Percentiles rank a stretch among this genome's conserved stretches.
These are phyloP conservation scores for Metroxylon sagu DNA, from an alignment of 176 grass and related monocot genomes.

Conservation along the genomic window DNA sequence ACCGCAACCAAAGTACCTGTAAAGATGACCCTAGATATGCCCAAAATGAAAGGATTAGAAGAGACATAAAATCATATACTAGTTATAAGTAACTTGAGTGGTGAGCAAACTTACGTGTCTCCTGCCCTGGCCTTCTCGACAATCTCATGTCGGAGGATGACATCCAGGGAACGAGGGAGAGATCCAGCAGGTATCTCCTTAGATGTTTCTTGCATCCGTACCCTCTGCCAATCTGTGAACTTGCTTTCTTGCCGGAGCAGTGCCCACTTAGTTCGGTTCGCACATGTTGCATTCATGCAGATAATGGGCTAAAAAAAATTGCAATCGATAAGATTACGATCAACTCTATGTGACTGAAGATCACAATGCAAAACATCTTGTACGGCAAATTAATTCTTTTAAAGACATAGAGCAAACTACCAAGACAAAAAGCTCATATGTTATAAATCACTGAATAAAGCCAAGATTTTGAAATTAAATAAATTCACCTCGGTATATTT, in stretches of 20 bases:
- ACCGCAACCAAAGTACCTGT: slow-evolving; percentile 82
- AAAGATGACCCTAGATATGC: slow-evolving; percentile 59
- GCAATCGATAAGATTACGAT: neutral
- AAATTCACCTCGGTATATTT: slow-evolving; percentile 77
- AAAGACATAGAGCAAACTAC: too few relatives aligned
- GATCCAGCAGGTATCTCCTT: slow-evolving; percentile 94
- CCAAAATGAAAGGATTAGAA: neutral
- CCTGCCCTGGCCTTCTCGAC: slow-evolving; percentile 98
- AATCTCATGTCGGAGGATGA: slow-evolving; percentile 89
- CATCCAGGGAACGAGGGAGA: slow-evolving; percentile 84
- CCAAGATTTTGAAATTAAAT: too few relatives aligned
- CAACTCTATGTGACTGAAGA: too few relatives aligned
- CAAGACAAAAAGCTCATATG: too few relatives aligned
- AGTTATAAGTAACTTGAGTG: neutral
- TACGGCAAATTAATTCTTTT: too few relatives aligned
- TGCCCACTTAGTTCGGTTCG: slow-evolving; percentile 78
- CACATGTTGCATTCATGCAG: slow-evolving; percentile 81
- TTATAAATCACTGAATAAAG: too few relatives aligned
- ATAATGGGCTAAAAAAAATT: slow-evolving; percentile 58
- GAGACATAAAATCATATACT: neutral
- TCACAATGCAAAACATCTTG: too few relatives aligned
- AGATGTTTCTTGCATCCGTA: slow-evolving; percentile 88
- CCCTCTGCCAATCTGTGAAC: slow-evolving; percentile 94
- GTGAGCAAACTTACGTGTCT: slow-evolving; percentile 57
- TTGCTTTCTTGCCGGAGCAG: slow-evolving; percentile 91